Percentiles rank a stretch among this genome's conserved stretches.
Evolutionary conservation across 2,329 filamentous ascomycete species (phyloP).

Genomic region (Sordariomycetes sp.): DNA sequence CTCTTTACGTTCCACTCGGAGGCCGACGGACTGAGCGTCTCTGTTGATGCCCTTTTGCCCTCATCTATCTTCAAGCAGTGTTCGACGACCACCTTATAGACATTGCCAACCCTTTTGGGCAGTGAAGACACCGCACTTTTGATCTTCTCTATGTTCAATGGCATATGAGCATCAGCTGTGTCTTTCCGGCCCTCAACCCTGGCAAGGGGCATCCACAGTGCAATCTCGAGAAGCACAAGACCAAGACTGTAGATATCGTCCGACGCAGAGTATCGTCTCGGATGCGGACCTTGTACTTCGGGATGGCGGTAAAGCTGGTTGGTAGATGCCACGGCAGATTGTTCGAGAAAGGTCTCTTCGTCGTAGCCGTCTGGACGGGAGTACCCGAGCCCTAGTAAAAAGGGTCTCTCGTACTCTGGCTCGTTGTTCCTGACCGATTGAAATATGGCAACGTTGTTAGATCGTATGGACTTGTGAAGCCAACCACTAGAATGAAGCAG

Average conservation of each 20-base stretch:
- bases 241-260: not conserved
- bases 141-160: not conserved
- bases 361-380: not conserved
- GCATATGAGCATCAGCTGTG: not conserved
- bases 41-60: not conserved
- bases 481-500: not conserved
- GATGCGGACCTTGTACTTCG: not conserved
- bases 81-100: not conserved
- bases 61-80: not conserved
- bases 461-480: conserved; percentile 1
- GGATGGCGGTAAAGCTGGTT: conserved; percentile 1
- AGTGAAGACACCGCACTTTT: not conserved
- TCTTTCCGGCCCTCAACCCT: not conserved
- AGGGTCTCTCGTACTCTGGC: not conserved
- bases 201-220: not conserved
- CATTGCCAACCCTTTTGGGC: not conserved
- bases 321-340: not conserved
- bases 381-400: not conserved
- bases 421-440: not conserved
- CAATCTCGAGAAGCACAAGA: not conserved
- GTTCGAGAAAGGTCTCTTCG: not conserved
- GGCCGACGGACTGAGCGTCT: not conserved
- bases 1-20: not conserved
- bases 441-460: not conserved
- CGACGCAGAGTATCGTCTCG: not conserved